Percentiles rank a stretch among this genome's conserved stretches.
These are phyloP conservation scores for Phytophthora pini DNA, from an alignment of 352 stramenopile species.

Conservation along the genomic window DNA sequence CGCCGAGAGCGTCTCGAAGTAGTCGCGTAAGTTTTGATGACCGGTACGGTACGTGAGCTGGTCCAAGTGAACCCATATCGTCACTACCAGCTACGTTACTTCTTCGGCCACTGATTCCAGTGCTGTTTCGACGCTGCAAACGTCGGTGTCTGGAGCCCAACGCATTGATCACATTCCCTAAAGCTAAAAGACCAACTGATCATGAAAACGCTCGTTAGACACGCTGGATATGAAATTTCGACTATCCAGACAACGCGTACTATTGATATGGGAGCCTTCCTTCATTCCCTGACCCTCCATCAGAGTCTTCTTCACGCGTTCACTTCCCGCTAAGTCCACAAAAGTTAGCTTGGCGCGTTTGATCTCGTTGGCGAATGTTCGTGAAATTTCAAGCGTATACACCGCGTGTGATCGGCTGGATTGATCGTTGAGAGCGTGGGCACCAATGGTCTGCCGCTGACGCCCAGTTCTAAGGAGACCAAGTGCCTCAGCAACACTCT, in stretches of 20 bases:
- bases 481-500: conserved; percentile 53
- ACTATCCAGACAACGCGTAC: conserved; percentile 9
- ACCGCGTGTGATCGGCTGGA: conserved; percentile 88
- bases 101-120: conserved; percentile 12
- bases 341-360: conserved; percentile 65
- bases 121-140: conserved; percentile 41
- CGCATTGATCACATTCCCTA: conserved; percentile 89
- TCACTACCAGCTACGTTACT: conserved; percentile 1
- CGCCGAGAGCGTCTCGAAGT: conserved; percentile 82
- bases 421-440: conserved; percentile 80
- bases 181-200: conserved; percentile 67
- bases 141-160: conserved; percentile 63
- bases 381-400: conserved; percentile 81
- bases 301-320: conserved; percentile 81
- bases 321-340: conserved; percentile 85
- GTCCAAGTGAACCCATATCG: background rate
- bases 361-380: conserved; percentile 23
- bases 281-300: conserved; percentile 86
- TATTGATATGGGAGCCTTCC: conserved; percentile 88
- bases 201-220: background rate
- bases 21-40: conserved; percentile 86
- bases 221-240: background rate
- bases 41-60: conserved; percentile 71
- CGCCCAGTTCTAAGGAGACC: conserved; percentile 70
- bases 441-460: conserved; percentile 71